Conservation (phyloP, 805 yeast species). For the Cyberlindnera mississippiensis region DNA sequence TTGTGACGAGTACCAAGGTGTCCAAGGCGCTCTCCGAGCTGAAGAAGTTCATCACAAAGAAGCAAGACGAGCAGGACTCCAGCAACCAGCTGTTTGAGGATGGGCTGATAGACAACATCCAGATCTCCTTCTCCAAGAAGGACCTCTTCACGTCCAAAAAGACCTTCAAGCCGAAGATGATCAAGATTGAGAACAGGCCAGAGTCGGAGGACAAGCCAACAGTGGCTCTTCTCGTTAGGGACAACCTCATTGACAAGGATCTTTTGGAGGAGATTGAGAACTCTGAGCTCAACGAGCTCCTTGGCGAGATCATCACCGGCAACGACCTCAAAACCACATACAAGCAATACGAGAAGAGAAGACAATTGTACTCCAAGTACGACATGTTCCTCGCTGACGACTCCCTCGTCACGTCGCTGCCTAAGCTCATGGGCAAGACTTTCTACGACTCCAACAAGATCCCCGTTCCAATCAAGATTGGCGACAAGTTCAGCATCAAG, state of each 20-base stretch:
- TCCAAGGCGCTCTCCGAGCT: constrained; percentile 62
- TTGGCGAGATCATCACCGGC: constrained; percentile 58
- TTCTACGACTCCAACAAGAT: constrained; percentile 62
- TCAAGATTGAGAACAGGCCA: constrained; percentile 39
- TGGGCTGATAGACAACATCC: constrained; percentile 42
- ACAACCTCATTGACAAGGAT: constrained; percentile 40
- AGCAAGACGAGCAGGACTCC: constrained; percentile 31
- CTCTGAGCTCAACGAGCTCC: constrained; percentile 27
- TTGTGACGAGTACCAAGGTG: constrained; percentile 32
- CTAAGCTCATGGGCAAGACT: constrained; percentile 75
- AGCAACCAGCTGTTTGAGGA: constrained; percentile 56
- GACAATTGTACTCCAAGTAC: constrained; percentile 63
- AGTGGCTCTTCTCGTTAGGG: constrained; percentile 68
- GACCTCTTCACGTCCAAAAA: constrained; percentile 58
- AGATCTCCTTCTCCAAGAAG: constrained; percentile 60
- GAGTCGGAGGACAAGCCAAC: constrained; percentile 36
- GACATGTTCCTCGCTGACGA: constrained; percentile 86
- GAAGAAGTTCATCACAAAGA: constrained; percentile 46
- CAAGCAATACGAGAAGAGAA: constrained; percentile 84
- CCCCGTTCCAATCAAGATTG: constrained; percentile 62
- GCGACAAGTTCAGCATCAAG: constrained; percentile 38
- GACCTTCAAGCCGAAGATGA: constrained; percentile 35
- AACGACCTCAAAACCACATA: constrained; percentile 77
- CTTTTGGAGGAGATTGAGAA: constrained; percentile 26
- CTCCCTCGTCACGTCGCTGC: constrained; percentile 71